These are phyloP conservation scores for Penicillium daleae DNA, from an alignment of 495 filamentous ascomycete genomes.

Conservation along the genomic window DNA sequence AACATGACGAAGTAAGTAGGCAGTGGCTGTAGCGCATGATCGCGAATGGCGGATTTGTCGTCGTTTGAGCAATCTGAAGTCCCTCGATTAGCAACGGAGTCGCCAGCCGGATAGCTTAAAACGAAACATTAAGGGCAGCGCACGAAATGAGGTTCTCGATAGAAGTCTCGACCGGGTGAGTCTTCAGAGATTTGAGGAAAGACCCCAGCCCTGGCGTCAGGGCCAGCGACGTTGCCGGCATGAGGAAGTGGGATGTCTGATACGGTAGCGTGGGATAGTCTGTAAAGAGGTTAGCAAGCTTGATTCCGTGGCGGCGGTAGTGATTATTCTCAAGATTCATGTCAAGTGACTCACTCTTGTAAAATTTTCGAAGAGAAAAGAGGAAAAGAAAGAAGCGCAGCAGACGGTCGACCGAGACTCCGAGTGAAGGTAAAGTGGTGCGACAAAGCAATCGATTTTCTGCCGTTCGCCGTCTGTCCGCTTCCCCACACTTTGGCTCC, in stretches of 20 bases:
- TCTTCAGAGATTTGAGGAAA: conserved; percentile 77
- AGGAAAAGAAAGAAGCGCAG: background rate
- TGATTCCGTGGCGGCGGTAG: background rate
- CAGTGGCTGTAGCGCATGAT: conserved; percentile 88
- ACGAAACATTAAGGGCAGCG: conserved; percentile 30
- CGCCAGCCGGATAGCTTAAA: background rate
- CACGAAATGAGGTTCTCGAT: conserved; percentile 83
- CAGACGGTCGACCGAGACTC: background rate
- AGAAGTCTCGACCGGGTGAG: conserved; percentile 72
- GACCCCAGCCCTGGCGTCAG: conserved; percentile 71
- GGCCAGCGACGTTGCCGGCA: conserved; percentile 53
- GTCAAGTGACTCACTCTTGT: background rate
- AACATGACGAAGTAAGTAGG: conserved; percentile 80
- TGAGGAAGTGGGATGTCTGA: conserved; percentile 38
- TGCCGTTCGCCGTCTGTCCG: conserved; percentile 36
- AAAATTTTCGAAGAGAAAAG: background rate
- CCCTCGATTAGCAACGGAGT: conserved; percentile 23
- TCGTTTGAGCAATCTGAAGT: conserved; percentile 77
- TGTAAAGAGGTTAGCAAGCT: conserved; percentile 9
- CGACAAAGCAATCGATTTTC: conserved; percentile 33
- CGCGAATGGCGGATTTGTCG: conserved; percentile 85
- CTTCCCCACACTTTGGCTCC: conserved; percentile 37
- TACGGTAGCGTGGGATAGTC: background rate
- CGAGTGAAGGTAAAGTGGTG: conserved; percentile 27
- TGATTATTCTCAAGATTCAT: background rate